Evolutionary conservation across 352 stramenopile genomes (phyloP).

Genomic region (Pythium diclinum): DNA sequence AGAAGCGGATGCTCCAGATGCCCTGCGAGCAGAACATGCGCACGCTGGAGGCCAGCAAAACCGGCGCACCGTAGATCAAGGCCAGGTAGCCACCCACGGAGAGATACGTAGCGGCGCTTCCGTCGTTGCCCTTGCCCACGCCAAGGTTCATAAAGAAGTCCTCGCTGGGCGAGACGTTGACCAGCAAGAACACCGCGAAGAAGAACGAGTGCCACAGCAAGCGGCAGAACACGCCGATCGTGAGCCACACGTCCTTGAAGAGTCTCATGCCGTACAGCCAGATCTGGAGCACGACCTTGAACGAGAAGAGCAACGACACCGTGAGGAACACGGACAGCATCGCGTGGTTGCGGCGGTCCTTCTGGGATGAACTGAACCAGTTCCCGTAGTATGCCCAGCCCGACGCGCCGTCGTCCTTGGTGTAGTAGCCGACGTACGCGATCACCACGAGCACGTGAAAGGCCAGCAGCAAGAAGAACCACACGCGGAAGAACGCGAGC

Average conservation of each 20-base stretch:
- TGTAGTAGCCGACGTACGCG: constrained; percentile 69
- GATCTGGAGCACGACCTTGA: constrained; percentile 73
- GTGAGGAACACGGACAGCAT: constrained; percentile 73
- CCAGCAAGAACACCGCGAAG: constrained; percentile 55
- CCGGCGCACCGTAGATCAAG: constrained; percentile 55
- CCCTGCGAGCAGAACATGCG: constrained; percentile 50
- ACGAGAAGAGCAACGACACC: constrained; percentile 43
- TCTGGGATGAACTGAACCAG: constrained; percentile 49
- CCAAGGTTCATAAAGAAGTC: constrained; percentile 44
- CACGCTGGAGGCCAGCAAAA: constrained; percentile 43
- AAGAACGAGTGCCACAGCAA: constrained; percentile 77
- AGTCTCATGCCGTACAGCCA: constrained; percentile 68
- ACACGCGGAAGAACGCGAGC: constrained; percentile 79
- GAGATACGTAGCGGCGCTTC: constrained; percentile 46
- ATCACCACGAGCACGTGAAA: constrained; percentile 71
- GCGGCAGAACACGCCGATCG: constrained; percentile 57
- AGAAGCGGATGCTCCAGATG: constrained; percentile 57
- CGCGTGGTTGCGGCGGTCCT: constrained; percentile 60
- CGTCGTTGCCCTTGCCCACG: constrained; percentile 44
- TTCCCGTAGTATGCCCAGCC: constrained; percentile 64
- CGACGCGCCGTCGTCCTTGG: constrained; percentile 38
- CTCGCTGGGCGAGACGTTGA: constrained; percentile 63
- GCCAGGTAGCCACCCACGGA: constrained; percentile 57
- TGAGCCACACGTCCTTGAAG: constrained; percentile 65
- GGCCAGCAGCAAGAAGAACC: constrained; percentile 76